Percentiles rank a stretch among this genome's conserved stretches.
These are phyloP conservation scores for Ulota crispa DNA, from an alignment of 225 moss, liverwort and hornwort genomes.

Conservation along the genomic window DNA sequence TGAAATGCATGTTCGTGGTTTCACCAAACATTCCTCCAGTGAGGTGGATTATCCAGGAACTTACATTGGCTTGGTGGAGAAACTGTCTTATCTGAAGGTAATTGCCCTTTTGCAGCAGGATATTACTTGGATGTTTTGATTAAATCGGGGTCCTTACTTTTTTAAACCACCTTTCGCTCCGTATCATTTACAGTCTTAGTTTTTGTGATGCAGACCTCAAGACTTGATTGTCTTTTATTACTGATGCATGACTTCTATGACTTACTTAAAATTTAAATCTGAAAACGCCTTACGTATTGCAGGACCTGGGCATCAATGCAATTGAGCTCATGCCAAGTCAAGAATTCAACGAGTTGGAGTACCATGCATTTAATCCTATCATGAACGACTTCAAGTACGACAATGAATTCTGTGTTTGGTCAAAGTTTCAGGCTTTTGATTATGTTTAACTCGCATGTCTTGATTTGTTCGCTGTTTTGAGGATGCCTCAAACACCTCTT, in stretches of 20 bases:
- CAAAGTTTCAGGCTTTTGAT: conserved; percentile 17
- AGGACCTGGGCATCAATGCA: conserved; percentile 85
- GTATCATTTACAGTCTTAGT: neutral
- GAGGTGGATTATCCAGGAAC: conserved; percentile 75
- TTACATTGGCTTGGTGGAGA: conserved; percentile 81
- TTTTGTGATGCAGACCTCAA: conserved; percentile 12
- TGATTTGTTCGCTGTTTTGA: neutral
- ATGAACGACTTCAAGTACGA: conserved; percentile 84
- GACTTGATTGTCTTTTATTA: neutral
- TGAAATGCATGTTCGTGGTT: conserved; percentile 88
- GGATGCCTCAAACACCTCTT: neutral
- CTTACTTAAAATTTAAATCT: neutral
- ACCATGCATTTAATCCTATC: conserved; percentile 77
- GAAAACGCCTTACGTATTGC: conserved; percentile 22
- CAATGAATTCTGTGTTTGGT: neutral
- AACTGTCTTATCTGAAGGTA: conserved; percentile 75
- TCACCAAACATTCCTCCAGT: conserved; percentile 74
- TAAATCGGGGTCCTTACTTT: neutral
- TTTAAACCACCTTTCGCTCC: neutral
- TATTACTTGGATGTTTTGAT: neutral
- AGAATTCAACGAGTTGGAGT: conserved; percentile 92
- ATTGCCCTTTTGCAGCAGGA: neutral
- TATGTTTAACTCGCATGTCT: neutral
- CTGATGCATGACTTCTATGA: neutral
- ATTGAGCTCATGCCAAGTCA: conserved; percentile 92